Conservation (phyloP, 495 filamentous ascomycete genomes). For the Darksidea phi region DNA sequence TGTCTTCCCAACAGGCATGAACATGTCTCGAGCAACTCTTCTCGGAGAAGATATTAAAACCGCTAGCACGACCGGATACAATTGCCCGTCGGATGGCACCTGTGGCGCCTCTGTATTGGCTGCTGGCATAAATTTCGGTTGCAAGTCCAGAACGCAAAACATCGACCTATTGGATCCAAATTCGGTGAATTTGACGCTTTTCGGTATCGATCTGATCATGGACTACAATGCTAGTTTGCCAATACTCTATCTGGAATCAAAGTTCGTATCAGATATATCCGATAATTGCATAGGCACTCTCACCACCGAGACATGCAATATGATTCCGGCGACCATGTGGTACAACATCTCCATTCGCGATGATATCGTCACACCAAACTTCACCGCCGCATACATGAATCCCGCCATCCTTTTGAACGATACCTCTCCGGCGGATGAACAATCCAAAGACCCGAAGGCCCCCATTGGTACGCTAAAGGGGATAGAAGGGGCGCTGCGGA, state of each 20-base stretch:
- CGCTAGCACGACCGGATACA: not conserved
- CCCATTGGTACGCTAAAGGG: conserved; percentile 15
- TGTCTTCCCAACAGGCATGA: not conserved
- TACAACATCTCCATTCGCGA: conserved; percentile 22
- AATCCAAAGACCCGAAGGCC: not conserved
- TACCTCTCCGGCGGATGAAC: conserved; percentile 13
- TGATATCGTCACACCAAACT: conserved; percentile 9
- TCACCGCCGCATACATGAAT: not conserved
- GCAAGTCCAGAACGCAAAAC: not conserved
- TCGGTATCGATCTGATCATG: conserved; percentile 17
- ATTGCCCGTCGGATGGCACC: conserved; percentile 15
- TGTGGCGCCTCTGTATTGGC: conserved; percentile 14
- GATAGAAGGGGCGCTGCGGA: not conserved
- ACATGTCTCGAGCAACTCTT: not conserved
- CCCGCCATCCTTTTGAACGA: conserved; percentile 17
- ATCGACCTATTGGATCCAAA: conserved; percentile 11
- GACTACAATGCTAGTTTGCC: conserved; percentile 12
- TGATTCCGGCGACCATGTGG: conserved; percentile 27
- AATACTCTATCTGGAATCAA: conserved; percentile 15
- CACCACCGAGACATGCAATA: conserved; percentile 23
- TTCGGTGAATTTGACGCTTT: conserved; percentile 10
- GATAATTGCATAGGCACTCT: conserved; percentile 16
- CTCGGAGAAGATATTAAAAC: conserved; percentile 11
- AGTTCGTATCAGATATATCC: conserved; percentile 15
- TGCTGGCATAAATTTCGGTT: conserved; percentile 26